Conservation (phyloP, 139 green algal species). For the Closterium sp. region DNA sequence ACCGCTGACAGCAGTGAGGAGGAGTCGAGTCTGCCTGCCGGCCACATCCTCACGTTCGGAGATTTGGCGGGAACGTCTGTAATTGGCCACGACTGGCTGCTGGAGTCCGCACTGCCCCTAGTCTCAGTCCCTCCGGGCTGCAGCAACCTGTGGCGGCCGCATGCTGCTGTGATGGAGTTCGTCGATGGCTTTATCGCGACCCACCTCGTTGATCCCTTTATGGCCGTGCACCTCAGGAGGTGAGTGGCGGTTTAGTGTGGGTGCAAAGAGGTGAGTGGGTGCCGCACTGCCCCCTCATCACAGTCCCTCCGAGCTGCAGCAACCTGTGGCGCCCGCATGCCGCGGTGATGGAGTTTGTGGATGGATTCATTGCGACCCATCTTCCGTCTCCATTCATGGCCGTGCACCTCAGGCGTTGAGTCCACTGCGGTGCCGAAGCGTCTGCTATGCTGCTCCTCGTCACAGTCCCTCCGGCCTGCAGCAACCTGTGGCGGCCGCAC, state of each 20-base stretch:
- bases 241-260: no score
- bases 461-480: background rate
- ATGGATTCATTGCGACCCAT: no score
- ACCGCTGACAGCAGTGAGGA: background rate
- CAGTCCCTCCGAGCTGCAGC: no score
- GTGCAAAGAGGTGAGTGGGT: no score
- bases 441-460: no score
- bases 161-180: background rate
- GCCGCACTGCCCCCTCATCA: no score
- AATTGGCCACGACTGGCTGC: background rate
- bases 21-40: background rate
- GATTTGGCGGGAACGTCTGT: background rate
- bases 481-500: conserved; percentile 3
- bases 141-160: conserved; percentile 8
- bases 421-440: no score
- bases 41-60: background rate
- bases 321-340: no score
- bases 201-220: background rate
- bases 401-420: no score
- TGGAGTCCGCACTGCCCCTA: background rate
- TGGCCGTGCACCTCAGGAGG: background rate
- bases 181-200: background rate
- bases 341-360: no score
- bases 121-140: background rate
- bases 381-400: no score